These are phyloP conservation scores for Dothiorella sarmentorum DNA, from an alignment of 2,329 filamentous ascomycete genomes.

Conservation along the genomic window DNA sequence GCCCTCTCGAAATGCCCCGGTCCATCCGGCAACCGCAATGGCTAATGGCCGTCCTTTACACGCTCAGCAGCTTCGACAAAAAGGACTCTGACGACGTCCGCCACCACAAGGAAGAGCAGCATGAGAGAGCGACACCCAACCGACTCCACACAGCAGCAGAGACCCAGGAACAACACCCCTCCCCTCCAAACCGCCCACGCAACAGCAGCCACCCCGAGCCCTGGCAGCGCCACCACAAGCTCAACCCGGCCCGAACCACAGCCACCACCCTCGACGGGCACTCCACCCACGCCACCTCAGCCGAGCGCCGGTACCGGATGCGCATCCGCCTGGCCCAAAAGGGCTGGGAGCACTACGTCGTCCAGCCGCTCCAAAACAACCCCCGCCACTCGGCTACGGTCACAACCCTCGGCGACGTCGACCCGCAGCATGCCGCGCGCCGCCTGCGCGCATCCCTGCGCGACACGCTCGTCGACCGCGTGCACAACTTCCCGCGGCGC, in stretches of 20 bases:
- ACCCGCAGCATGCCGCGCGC: background rate
- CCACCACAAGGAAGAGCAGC: background rate
- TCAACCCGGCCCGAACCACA: background rate
- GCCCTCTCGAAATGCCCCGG: background rate
- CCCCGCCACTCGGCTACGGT: background rate
- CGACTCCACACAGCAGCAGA: background rate
- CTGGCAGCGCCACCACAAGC: background rate
- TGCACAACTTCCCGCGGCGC: constrained; percentile 2
- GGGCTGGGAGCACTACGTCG: background rate
- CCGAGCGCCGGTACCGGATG: background rate
- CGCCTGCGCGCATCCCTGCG: background rate
- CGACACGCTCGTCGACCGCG: background rate
- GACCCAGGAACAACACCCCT: background rate
- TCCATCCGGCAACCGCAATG: background rate
- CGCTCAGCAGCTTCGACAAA: background rate
- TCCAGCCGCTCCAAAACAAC: background rate
- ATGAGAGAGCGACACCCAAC: background rate
- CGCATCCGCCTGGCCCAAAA: constrained; percentile 1
- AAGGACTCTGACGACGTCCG: background rate
- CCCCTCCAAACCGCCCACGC: background rate
- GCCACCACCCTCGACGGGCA: background rate
- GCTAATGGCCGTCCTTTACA: constrained; percentile 1
- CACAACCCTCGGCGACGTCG: too few species aligned
- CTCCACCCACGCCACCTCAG: background rate
- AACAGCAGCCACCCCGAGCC: background rate